Conservation (phyloP, 257 asterid species). For the Salvia hispanica region DNA sequence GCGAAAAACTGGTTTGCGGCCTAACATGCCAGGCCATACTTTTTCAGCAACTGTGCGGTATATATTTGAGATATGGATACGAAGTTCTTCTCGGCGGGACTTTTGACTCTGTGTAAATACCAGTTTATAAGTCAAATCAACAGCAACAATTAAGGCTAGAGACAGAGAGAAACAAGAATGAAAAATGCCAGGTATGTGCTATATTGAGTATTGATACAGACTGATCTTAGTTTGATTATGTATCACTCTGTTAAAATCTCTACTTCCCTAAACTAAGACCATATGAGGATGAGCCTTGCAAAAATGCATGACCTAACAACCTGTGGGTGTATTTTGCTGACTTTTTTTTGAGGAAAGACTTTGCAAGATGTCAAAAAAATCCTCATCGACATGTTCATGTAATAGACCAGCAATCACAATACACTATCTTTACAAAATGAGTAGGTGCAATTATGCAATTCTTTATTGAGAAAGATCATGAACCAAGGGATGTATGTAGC, state of each 20-base stretch:
- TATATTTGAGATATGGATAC: constrained; percentile 79
- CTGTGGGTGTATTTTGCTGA: constrained; percentile 3
- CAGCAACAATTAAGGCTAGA: constrained; percentile 11
- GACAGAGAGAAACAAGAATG: not conserved
- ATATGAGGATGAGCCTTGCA: constrained; percentile 9
- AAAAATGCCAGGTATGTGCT: not conserved
- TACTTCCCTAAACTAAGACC: constrained; percentile 19
- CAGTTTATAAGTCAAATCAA: constrained; percentile 27
- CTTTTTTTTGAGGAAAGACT: not conserved
- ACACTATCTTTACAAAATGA: constrained; percentile 20
- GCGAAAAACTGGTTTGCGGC: constrained; percentile 94
- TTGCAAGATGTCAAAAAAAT: not conserved
- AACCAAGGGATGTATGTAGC: constrained; percentile 21
- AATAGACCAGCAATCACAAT: constrained; percentile 23
- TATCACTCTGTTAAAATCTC: constrained; percentile 17
- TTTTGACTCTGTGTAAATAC: constrained; percentile 75
- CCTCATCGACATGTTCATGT: constrained; percentile 1
- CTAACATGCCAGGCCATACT: constrained; percentile 98
- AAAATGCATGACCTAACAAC: constrained; percentile 9
- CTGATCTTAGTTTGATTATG: constrained; percentile 18
- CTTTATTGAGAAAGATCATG: not conserved
- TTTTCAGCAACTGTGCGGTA: constrained; percentile 91
- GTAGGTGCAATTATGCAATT: constrained; percentile 20
- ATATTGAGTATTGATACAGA: constrained; percentile 19
- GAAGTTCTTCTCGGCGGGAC: constrained; percentile 97